A percentile compares a stretch with the other conserved stretches of the same genome.
Conservation (phyloP, 2,329 filamentous ascomycete species). For the Pseudogymnoascus sp. region DNA sequence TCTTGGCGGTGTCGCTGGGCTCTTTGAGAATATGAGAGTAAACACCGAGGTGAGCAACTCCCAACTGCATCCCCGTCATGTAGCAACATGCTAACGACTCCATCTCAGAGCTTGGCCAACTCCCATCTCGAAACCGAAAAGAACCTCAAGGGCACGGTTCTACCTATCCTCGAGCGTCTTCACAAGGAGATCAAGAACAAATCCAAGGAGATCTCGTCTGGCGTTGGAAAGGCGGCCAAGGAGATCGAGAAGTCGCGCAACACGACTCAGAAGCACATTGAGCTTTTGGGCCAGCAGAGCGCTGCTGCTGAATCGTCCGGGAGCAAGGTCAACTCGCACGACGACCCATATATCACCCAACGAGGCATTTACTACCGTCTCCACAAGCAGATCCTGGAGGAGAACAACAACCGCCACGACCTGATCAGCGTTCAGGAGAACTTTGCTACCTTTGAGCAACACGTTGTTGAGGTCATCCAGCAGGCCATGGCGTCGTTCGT, state of each 20-base stretch:
- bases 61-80: background rate
- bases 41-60: constrained; percentile 66
- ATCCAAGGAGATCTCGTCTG: constrained; percentile 77
- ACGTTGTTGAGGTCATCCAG: constrained; percentile 78
- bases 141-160: constrained; percentile 75
- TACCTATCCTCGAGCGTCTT: constrained; percentile 82
- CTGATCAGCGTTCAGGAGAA: constrained; percentile 86
- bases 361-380: constrained; percentile 77
- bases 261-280: constrained; percentile 89
- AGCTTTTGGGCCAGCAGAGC: constrained; percentile 81
- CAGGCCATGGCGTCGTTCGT: constrained; percentile 77
- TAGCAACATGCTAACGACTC: constrained; percentile 31
- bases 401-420: constrained; percentile 94
- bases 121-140: constrained; percentile 88
- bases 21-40: constrained; percentile 89
- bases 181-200: constrained; percentile 98
- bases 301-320: constrained; percentile 72
- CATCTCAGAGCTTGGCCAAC: constrained; percentile 69
- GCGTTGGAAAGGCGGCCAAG: constrained; percentile 79
- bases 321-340: constrained; percentile 60
- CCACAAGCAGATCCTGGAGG: constrained; percentile 84
- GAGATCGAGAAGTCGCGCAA: constrained; percentile 84
- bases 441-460: constrained; percentile 80
- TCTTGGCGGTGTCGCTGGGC: constrained; percentile 77
- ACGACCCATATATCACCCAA: constrained; percentile 85